These are phyloP conservation scores for Neonectria coccinea DNA, from an alignment of 2,329 filamentous ascomycete species.

Conservation along the genomic window DNA sequence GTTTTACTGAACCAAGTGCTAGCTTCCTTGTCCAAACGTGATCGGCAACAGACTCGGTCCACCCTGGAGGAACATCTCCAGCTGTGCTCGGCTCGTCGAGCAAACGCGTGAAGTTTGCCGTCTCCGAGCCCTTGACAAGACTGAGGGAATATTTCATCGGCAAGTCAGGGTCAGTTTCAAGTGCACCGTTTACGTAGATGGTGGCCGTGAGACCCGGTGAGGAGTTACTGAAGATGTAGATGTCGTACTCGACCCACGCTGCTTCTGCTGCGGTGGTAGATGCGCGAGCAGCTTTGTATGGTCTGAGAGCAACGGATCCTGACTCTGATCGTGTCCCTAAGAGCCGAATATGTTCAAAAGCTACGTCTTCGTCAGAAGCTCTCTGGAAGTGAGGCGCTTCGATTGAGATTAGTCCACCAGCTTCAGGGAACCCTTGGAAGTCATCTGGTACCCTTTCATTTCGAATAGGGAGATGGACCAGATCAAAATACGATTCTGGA, in stretches of 20 bases:
- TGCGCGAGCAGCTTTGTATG: not conserved
- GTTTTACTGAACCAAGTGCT: too few species aligned
- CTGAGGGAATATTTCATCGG: not conserved
- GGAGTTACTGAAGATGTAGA: not conserved
- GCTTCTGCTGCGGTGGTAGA: not conserved
- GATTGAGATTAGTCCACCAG: conserved; percentile 33
- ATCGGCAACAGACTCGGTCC: not conserved
- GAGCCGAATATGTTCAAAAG: not conserved
- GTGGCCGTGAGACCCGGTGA: not conserved
- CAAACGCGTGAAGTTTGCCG: not conserved
- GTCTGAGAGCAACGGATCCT: not conserved
- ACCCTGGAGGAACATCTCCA: not conserved
- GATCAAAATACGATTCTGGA: not conserved
- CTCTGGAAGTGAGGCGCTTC: conserved; percentile 35
- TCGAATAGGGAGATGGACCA: not conserved
- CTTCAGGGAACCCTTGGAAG: conserved; percentile 37
- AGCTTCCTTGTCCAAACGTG: not conserved
- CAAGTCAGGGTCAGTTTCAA: not conserved
- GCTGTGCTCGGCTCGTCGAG: not conserved
- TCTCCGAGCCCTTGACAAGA: not conserved
- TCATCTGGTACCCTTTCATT: not conserved
- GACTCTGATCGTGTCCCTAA: not conserved
- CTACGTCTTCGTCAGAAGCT: not conserved
- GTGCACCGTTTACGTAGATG: not conserved
- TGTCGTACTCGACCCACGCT: not conserved